Evolutionary conservation across 176 grass and related monocot species (phyloP).

Genomic region (Bothriochloa decipiens): DNA sequence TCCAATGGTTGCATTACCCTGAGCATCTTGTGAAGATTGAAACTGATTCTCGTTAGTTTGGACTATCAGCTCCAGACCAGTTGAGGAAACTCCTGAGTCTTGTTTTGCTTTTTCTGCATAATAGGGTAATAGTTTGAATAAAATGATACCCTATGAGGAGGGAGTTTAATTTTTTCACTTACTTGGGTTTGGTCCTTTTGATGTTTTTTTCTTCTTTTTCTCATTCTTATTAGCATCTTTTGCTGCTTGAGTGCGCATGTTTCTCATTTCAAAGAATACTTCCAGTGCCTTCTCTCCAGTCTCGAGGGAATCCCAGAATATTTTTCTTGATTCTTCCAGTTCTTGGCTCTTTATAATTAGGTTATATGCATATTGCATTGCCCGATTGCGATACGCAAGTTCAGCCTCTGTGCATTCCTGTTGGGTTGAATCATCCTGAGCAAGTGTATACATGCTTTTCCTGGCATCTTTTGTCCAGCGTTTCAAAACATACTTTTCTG

Average conservation of each 20-base stretch:
- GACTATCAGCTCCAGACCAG: slow-evolving; percentile 38
- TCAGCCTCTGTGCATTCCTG: slow-evolving; percentile 73
- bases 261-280: slow-evolving; percentile 84
- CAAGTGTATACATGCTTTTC: slow-evolving; percentile 63
- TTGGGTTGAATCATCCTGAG: slow-evolving; percentile 72
- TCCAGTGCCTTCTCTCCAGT: slow-evolving; percentile 75
- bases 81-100: slow-evolving; percentile 44
- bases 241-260: slow-evolving; percentile 56
- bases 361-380: slow-evolving; percentile 75
- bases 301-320: slow-evolving; percentile 85
- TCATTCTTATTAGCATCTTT: slow-evolving; percentile 66
- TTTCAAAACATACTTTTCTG: slow-evolving; percentile 82
- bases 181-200: slow-evolving; percentile 63
- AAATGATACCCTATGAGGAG: slow-evolving; percentile 33
- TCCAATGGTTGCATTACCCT: slow-evolving; percentile 63
- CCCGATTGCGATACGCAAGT: slow-evolving; percentile 67
- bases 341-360: slow-evolving; percentile 74
- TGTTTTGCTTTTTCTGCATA: slow-evolving; percentile 59
- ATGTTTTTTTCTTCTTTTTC: slow-evolving; percentile 63
- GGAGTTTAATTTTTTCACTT: slow-evolving; percentile 43
- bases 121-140: slow-evolving; percentile 33
- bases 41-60: slow-evolving; percentile 62
- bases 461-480: slow-evolving; percentile 87
- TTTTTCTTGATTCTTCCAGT: slow-evolving; percentile 75
- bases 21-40: slow-evolving; percentile 60